Conservation (phyloP, 2,329 filamentous ascomycete species). For the Huntiella omanensis region DNA sequence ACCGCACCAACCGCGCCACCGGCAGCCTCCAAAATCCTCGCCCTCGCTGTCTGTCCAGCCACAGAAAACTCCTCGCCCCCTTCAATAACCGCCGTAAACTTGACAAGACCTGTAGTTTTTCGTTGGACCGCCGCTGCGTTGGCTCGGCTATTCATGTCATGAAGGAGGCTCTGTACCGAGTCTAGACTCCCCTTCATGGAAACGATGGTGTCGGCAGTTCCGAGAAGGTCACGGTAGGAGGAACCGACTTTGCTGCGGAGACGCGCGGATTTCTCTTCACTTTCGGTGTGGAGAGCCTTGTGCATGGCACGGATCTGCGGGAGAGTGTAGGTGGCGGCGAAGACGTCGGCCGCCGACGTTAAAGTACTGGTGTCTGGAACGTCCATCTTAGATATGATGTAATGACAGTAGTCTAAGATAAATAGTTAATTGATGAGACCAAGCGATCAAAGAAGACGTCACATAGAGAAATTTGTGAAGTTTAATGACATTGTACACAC, state of each 20-base stretch:
- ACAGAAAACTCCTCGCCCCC: slow-evolving; percentile 14
- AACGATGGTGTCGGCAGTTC: slow-evolving; percentile 86
- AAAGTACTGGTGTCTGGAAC: slow-evolving; percentile 15
- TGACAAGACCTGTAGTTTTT: slow-evolving; percentile 38
- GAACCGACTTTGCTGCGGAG: slow-evolving; percentile 45
- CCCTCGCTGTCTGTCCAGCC: too few species aligned
- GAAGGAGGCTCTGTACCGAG: slow-evolving; percentile 50
- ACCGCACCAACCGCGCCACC: slow-evolving; percentile 29
- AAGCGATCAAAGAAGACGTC: too few species aligned
- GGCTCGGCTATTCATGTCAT: slow-evolving; percentile 56
- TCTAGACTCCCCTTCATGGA: slow-evolving; percentile 69
- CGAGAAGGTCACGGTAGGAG: slow-evolving; percentile 73
- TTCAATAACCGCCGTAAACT: slow-evolving; percentile 1
- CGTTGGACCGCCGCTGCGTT: slow-evolving; percentile 51
- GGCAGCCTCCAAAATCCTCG: slow-evolving; percentile 17
- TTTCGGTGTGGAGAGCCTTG: slow-evolving; percentile 36
- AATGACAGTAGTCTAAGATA: background rate
- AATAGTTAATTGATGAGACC: background rate
- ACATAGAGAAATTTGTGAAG: too few species aligned
- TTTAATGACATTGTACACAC: too few species aligned
- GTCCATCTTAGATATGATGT: slow-evolving; percentile 4
- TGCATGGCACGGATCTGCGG: slow-evolving; percentile 46
- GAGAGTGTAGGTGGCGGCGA: slow-evolving; percentile 35
- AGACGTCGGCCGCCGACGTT: slow-evolving; percentile 34
- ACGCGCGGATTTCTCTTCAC: slow-evolving; percentile 43